Evolutionary conservation across 2,329 filamentous ascomycete genomes (phyloP).

Genomic region (Xylaria polymorpha): DNA sequence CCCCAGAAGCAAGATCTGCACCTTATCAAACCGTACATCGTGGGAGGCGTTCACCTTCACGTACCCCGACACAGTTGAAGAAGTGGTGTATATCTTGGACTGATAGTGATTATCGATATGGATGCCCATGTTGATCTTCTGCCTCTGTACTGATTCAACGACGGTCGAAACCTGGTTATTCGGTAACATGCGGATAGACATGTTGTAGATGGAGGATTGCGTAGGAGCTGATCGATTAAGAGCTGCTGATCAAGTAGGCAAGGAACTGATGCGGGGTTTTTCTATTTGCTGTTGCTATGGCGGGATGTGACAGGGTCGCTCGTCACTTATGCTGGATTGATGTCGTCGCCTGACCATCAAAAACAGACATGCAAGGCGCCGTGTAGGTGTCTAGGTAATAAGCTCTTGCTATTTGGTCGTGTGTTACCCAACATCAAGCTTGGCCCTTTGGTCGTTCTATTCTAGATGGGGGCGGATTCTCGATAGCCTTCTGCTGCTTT

Average conservation of each 20-base stretch:
- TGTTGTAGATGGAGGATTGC: conserved; percentile 14
- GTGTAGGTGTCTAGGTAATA: background rate
- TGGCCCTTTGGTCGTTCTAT: background rate
- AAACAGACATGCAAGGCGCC: background rate
- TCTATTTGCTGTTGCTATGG: conserved; percentile 23
- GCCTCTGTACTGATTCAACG: conserved; percentile 25
- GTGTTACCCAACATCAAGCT: background rate
- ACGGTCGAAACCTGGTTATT: conserved; percentile 10
- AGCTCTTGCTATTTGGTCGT: background rate
- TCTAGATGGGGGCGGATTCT: background rate
- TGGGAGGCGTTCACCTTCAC: conserved; percentile 59
- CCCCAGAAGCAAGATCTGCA: conserved; percentile 66
- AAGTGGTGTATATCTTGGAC: conserved; percentile 67
- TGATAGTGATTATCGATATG: conserved; percentile 64
- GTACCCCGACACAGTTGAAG: conserved; percentile 62
- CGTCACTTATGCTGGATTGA: conserved; percentile 21
- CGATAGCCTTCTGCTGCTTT: background rate
- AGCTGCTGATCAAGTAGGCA: conserved; percentile 13
- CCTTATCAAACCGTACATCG: conserved; percentile 61
- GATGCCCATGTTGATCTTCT: conserved; percentile 59
- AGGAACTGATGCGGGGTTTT: conserved; percentile 34
- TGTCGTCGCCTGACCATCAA: conserved; percentile 19
- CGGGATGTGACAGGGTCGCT: conserved; percentile 14
- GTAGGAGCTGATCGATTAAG: conserved; percentile 6
- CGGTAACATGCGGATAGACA: conserved; percentile 25